Percentiles rank a stretch among this genome's conserved stretches.
These are phyloP conservation scores for Suillus discolor DNA, from an alignment of 768 basidiomycete genomes.

Conservation along the genomic window DNA sequence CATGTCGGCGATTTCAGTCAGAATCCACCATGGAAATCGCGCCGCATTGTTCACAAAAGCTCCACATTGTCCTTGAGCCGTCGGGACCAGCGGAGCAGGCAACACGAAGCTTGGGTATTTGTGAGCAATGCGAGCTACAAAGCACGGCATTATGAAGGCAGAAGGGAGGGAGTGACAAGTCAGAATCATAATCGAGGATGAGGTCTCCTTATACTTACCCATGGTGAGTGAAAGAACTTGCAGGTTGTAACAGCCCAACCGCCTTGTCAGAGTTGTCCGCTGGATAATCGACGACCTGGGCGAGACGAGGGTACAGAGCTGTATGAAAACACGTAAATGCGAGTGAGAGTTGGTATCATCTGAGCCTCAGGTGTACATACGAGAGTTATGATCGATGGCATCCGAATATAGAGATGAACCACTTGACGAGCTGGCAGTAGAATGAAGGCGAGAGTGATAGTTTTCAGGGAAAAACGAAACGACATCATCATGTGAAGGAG, in stretches of 20 bases:
- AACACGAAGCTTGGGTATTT: conserved; percentile 82
- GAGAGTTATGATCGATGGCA: conserved; percentile 47
- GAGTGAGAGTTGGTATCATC: conserved; percentile 1
- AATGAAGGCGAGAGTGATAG: conserved; percentile 63
- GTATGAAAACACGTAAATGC: background rate
- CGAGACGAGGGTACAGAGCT: conserved; percentile 64
- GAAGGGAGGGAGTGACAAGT: conserved; percentile 9
- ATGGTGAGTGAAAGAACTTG: conserved; percentile 62
- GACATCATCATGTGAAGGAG: conserved; percentile 56
- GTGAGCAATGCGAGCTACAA: conserved; percentile 64
- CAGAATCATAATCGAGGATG: conserved; percentile 16
- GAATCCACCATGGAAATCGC: conserved; percentile 87
- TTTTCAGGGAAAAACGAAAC: conserved; percentile 56
- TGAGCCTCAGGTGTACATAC: conserved; percentile 38
- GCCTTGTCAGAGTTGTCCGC: conserved; percentile 49
- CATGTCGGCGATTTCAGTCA: conserved; percentile 42
- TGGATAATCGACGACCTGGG: conserved; percentile 52
- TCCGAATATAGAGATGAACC: conserved; percentile 51
- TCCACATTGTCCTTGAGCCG: conserved; percentile 81
- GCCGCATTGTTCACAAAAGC: conserved; percentile 86
- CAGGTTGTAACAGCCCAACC: conserved; percentile 72
- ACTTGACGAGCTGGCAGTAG: conserved; percentile 61
- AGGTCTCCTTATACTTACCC: conserved; percentile 52
- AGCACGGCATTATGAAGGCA: background rate
- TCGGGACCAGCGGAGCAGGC: conserved; percentile 72